Evolutionary conservation across 2,329 filamentous ascomycete genomes (phyloP).

Genomic region (Exophiala dermatitidis): DNA sequence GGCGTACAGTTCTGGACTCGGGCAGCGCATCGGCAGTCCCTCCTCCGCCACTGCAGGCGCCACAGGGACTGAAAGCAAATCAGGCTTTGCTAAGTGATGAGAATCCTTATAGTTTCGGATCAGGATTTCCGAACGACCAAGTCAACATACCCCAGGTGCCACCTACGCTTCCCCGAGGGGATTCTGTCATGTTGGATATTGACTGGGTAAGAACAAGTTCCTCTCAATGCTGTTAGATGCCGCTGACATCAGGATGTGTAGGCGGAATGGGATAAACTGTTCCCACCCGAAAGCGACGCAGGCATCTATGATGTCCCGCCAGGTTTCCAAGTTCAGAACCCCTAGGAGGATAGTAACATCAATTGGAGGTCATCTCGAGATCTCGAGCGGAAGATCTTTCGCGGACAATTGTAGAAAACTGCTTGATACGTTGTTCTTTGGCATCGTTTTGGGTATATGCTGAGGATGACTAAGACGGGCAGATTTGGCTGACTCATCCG

Average conservation of each 20-base stretch:
- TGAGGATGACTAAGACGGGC: too few relatives aligned
- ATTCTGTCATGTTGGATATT: constrained; percentile 46
- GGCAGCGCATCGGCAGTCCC: constrained; percentile 1
- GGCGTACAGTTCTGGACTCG: constrained; percentile 13
- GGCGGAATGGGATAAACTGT: constrained; percentile 34
- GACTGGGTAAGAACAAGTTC: constrained; percentile 53
- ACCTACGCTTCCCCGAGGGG: constrained; percentile 18
- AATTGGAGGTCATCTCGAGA: too few relatives aligned
- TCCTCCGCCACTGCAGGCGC: constrained; percentile 5
- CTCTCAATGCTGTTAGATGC: not conserved
- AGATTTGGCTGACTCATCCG: too few relatives aligned
- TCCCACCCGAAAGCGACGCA: constrained; percentile 43
- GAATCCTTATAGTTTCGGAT: constrained; percentile 14
- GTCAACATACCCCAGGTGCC: constrained; percentile 21
- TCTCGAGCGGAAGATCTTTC: too few relatives aligned
- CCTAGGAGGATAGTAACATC: too few relatives aligned
- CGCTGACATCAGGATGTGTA: constrained; percentile 8
- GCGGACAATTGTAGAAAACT: too few relatives aligned
- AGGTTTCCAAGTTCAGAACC: not conserved
- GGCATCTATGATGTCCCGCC: constrained; percentile 38
- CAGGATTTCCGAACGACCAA: constrained; percentile 20
- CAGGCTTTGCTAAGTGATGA: constrained; percentile 18
- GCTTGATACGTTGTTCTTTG: too few relatives aligned
- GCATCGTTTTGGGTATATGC: too few relatives aligned
- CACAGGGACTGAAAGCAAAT: constrained; percentile 14